Evolutionary conservation across 306 rosid genomes (phyloP).

Genomic region (Malus fusca): DNA sequence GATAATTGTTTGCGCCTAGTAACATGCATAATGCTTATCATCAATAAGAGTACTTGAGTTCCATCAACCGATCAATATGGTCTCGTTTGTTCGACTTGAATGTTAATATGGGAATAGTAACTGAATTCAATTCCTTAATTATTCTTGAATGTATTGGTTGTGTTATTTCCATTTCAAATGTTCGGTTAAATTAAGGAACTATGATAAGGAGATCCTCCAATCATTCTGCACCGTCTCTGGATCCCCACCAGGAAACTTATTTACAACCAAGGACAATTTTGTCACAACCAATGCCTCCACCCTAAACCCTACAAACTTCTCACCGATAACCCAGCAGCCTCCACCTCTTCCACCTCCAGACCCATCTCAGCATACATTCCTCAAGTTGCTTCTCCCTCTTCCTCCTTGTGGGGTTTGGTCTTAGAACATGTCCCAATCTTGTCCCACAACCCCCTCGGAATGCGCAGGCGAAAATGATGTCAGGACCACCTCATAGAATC

Average conservation of each 20-base stretch:
- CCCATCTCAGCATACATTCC: conserved; percentile 76
- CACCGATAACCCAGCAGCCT: conserved; percentile 36
- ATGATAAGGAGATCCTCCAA: too few relatives aligned
- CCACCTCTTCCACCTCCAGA: conserved; percentile 59
- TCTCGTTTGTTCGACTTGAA: too few relatives aligned
- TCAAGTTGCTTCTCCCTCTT: conserved; percentile 41
- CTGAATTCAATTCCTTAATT: too few relatives aligned
- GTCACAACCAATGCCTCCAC: conserved; percentile 71
- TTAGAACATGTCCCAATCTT: conserved; percentile 71
- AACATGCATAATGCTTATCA: too few relatives aligned
- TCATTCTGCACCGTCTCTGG: too few relatives aligned
- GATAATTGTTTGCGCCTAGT: too few relatives aligned
- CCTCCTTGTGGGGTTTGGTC: conserved; percentile 42
- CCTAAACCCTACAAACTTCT: conserved; percentile 17
- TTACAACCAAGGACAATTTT: conserved; percentile 54
- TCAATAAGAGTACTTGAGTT: too few relatives aligned
- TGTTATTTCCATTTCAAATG: too few relatives aligned
- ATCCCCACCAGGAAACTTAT: conserved; percentile 42
- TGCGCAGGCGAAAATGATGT: conserved; percentile 82
- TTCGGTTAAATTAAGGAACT: too few relatives aligned
- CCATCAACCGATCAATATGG: too few relatives aligned
- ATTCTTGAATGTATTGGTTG: too few relatives aligned
- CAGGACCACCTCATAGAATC: conserved; percentile 14
- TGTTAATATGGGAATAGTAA: too few relatives aligned
- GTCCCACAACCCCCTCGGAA: conserved; percentile 81